Base-by-base conservation (phyloP, 768 basidiomycete species). In the Dentipellis fragilis region DNA sequence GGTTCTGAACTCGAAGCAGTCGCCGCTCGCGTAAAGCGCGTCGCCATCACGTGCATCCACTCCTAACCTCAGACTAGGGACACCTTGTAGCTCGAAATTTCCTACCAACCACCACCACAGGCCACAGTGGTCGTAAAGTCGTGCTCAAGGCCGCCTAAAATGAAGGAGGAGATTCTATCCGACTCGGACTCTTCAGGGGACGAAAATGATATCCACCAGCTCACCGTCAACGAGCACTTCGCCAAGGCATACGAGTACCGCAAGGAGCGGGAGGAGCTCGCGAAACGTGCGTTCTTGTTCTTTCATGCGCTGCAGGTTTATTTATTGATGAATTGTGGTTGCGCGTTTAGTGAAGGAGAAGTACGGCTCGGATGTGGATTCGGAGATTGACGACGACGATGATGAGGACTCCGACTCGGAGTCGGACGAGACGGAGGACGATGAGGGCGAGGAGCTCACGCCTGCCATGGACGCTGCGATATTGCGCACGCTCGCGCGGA, bases 401-500 rank as follows among this genome's bases (percentile, higher is more conserved):
- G 39, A 35, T 40, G 50, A 16, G 36, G 75, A 76, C 8, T 69
- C 72, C 7, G 86, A 87, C 64, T 87, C 85, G 0, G 88, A 91
- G 65, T 79, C 80, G 29, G 85, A 81, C 45, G 89, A 92, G 63
- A 82, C 82, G 1, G 94, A 98, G 66, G 94, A 98, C 66, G 89
- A 93, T 65, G 89, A 95, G 56, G 96, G 93, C 12, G 91, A 92
- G 62, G 90, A 97, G 67, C 80, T 98, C 51, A 98, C 94, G 0
- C 93, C 93, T 4, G 85, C 85, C 0, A 81, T 97, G 51, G 95
- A 97, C 64, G 96, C 84, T 46, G 96, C 96, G 17, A 96, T 98
- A 63, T 76, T 98, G 40, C 77, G 92, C 49, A 98, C 93, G 1
- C 75, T 99, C 9, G 89, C 86, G 0, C 79, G 85, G 62, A 96